Conservation (phyloP, 164 flowering plant species). For the Litsea cubeba region DNA sequence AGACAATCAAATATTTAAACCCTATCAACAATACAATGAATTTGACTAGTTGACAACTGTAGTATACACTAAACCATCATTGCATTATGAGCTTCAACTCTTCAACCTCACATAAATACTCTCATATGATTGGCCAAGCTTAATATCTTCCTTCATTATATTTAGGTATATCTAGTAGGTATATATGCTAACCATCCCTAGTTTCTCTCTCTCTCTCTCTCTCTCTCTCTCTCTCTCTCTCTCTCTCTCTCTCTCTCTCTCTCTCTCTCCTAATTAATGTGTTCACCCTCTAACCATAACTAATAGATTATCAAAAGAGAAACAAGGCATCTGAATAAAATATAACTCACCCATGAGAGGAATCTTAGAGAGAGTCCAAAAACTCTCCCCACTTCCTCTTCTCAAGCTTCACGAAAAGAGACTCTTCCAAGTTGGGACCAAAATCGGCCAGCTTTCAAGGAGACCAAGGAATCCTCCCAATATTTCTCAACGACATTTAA, state of each 20-base stretch:
- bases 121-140: no score
- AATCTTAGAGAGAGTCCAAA: background rate
- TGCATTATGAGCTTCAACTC: no score
- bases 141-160: background rate
- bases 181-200: background rate
- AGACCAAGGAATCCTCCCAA: conserved; percentile 29
- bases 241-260: background rate
- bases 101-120: no score
- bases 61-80: no score
- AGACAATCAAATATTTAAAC: no score
- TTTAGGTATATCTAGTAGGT: background rate
- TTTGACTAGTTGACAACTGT: no score
- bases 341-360: background rate
- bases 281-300: background rate
- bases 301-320: background rate
- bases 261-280: background rate
- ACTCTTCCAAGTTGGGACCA: conserved; percentile 35
- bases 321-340: background rate
- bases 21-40: no score
- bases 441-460: conserved; percentile 44
- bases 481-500: conserved; percentile 7
- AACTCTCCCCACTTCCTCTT: background rate
- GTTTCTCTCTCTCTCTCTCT: background rate
- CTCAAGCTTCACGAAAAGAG: conserved; percentile 16
- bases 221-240: background rate